Conservation (phyloP, 176 grass and related monocot species). For the Hordeum marinum region DNA sequence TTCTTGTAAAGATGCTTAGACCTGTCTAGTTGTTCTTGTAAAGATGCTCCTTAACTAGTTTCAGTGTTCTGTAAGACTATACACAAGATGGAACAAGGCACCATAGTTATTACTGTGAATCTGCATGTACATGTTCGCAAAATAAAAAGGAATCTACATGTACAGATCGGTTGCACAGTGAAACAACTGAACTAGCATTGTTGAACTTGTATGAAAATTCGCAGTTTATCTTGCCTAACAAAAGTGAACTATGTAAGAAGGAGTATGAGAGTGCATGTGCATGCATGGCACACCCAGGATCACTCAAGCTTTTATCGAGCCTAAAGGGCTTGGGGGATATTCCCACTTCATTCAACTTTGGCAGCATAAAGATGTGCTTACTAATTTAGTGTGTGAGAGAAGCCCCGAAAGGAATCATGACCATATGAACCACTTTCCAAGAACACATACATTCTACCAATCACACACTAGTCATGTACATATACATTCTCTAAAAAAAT, state of each 20-base stretch:
- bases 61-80: too few relatives aligned
- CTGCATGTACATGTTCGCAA: too few relatives aligned
- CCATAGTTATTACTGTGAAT: too few relatives aligned
- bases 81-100: too few relatives aligned
- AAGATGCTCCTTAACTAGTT: too few relatives aligned
- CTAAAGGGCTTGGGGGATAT: background rate
- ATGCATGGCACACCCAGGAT: constrained; percentile 5
- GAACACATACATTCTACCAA: background rate
- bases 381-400: background rate
- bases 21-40: too few relatives aligned
- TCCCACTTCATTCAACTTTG: background rate
- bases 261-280: background rate
- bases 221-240: background rate
- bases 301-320: constrained; percentile 8
- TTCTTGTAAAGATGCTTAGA: too few relatives aligned
- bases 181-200: background rate
- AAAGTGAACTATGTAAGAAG: background rate
- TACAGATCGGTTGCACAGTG: too few relatives aligned
- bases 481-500: background rate
- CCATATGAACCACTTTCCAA: background rate
- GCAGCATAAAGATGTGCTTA: background rate
- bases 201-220: background rate
- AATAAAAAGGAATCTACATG: too few relatives aligned
- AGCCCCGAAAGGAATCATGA: background rate
- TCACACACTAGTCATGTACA: background rate